Evolutionary conservation across 768 basidiomycete genomes (phyloP).

Genomic region (Xerocomellus amylosporus): DNA sequence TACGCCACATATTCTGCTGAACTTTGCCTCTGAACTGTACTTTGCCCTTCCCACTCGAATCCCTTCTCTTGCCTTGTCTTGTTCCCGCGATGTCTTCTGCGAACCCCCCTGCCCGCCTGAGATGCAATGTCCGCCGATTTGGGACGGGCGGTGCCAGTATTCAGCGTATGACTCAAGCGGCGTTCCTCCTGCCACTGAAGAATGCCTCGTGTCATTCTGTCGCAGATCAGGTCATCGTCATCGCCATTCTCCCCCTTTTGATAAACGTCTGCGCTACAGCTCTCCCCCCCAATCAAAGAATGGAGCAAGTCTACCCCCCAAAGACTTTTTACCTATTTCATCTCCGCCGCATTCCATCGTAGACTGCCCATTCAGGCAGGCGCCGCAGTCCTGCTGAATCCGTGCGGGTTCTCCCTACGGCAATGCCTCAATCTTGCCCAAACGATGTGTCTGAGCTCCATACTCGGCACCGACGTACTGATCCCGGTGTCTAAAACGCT

Average conservation of each 20-base stretch:
- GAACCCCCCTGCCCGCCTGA: slow-evolving; percentile 7
- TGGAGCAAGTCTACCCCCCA: slow-evolving; percentile 12
- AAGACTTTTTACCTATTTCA: slow-evolving; percentile 23
- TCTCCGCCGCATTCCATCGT: slow-evolving; percentile 27
- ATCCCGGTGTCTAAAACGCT: slow-evolving; percentile 9
- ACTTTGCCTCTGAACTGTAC: neutral
- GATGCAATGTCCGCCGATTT: slow-evolving; percentile 15
- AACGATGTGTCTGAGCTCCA: slow-evolving; percentile 1
- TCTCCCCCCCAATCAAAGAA: slow-evolving; percentile 16
- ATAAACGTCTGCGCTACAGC: slow-evolving; percentile 9
- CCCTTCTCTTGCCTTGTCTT: neutral
- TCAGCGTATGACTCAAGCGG: slow-evolving; percentile 12
- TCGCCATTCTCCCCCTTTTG: slow-evolving; percentile 17
- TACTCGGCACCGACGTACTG: slow-evolving; percentile 23
- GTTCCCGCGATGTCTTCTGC: slow-evolving; percentile 3
- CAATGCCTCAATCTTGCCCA: slow-evolving; percentile 5
- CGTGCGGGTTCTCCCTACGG: slow-evolving; percentile 28
- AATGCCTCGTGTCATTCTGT: slow-evolving; percentile 19
- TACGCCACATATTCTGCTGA: slow-evolving; percentile 1
- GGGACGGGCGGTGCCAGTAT: slow-evolving; percentile 8
- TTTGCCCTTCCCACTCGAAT: slow-evolving; percentile 5
- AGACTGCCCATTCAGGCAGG: slow-evolving; percentile 19
- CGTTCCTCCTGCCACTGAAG: slow-evolving; percentile 9
- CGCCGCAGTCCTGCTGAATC: slow-evolving; percentile 15
- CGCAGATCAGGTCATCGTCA: slow-evolving; percentile 21